These are phyloP conservation scores for Agrocybe pediades DNA, from an alignment of 768 basidiomycete genomes.

Conservation along the genomic window DNA sequence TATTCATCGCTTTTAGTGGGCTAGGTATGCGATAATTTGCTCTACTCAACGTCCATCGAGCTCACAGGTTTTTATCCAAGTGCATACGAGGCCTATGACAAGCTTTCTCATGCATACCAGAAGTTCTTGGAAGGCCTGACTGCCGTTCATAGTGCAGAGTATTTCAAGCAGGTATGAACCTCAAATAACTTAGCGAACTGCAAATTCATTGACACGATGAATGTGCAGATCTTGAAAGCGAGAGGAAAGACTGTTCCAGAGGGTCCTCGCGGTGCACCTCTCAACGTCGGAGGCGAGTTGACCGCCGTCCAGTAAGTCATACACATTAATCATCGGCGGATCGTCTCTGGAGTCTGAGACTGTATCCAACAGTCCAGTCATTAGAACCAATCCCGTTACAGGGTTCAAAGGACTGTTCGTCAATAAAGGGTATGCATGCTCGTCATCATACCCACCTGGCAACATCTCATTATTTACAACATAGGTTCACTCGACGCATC, in stretches of 20 bases:
- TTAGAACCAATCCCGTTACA: slow-evolving; percentile 60
- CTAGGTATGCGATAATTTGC: slow-evolving; percentile 26
- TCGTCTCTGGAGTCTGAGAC: neutral
- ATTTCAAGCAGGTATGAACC: slow-evolving; percentile 37
- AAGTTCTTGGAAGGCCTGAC: slow-evolving; percentile 60
- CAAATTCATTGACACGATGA: neutral
- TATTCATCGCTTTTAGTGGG: slow-evolving; percentile 34
- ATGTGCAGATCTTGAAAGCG: slow-evolving; percentile 30
- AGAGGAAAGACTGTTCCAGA: slow-evolving; percentile 31
- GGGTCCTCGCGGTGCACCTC: slow-evolving; percentile 50
- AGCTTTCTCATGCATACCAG: slow-evolving; percentile 54
- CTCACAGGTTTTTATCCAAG: slow-evolving; percentile 20
- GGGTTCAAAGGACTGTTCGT: slow-evolving; percentile 61
- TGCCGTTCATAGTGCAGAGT: slow-evolving; percentile 51
- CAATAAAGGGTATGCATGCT: slow-evolving; percentile 42
- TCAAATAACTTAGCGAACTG: neutral
- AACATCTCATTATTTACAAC: neutral
- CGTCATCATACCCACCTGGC: neutral
- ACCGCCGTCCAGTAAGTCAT: slow-evolving; percentile 48
- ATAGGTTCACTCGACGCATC: slow-evolving; percentile 57
- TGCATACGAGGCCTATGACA: slow-evolving; percentile 66
- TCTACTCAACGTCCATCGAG: too few relatives aligned
- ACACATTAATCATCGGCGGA: neutral
- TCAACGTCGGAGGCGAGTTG: slow-evolving; percentile 50
- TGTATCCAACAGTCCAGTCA: slow-evolving; percentile 39